Percentiles rank a stretch among this genome's conserved stretches.
phyloP scores from a whole-genome alignment of 2,329 filamentous ascomycete species.

The Penicillium corylophilum region DNA sequence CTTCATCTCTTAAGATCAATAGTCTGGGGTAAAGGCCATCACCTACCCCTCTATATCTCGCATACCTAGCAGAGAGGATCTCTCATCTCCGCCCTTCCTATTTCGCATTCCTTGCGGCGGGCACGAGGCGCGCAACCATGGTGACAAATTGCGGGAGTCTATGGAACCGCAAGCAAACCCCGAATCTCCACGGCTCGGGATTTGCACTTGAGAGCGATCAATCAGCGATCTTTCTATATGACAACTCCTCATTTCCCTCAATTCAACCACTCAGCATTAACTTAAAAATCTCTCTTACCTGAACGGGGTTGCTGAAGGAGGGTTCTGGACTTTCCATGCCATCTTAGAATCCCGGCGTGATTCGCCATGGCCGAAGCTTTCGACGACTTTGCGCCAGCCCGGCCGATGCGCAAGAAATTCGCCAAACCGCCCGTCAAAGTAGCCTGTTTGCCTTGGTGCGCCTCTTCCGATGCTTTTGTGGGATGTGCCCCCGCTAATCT shows the following conservation, averaged over 20 bases:
- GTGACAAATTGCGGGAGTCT: slow-evolving; percentile 11
- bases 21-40: background rate
- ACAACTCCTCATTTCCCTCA: slow-evolving; percentile 22
- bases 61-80: background rate
- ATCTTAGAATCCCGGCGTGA: slow-evolving; percentile 13
- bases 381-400: slow-evolving; percentile 23
- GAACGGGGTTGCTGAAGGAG: background rate
- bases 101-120: background rate
- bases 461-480: background rate
- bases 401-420: slow-evolving; percentile 43
- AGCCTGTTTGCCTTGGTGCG: slow-evolving; percentile 46
- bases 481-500: background rate
- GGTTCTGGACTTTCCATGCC: slow-evolving; percentile 5
- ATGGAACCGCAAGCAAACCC: slow-evolving; percentile 31
- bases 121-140: background rate
- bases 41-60: too few relatives aligned
- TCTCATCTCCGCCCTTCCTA: background rate
- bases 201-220: slow-evolving; percentile 34
- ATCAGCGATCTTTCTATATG: slow-evolving; percentile 34
- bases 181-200: slow-evolving; percentile 33
- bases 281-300: background rate
- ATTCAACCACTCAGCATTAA: background rate
- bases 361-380: slow-evolving; percentile 24
- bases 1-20: background rate
- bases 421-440: slow-evolving; percentile 47